Base-by-base conservation (phyloP, 2,329 filamentous ascomycete genomes). In the Huntiella abstrusa region DNA sequence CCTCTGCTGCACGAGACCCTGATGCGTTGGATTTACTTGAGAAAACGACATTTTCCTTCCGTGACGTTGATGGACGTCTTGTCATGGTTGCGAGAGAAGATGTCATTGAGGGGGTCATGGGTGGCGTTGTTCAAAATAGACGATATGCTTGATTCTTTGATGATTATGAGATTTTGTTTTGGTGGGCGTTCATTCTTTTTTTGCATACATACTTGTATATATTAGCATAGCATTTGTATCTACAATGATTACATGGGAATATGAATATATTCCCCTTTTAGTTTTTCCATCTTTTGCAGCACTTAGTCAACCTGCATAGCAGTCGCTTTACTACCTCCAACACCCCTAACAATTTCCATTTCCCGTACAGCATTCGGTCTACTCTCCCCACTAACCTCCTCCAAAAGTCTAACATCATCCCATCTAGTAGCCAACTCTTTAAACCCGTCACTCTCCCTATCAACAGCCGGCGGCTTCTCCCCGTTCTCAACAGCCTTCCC, bases 391-490 rank as follows among this genome's bases (percentile, higher is more conserved):
- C 49, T 50, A 12, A 50, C 45, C 15, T 33, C 49, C 13, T 50
- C 49, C 5, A 50, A 32, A 33, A 50, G 44, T 42, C 45, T 32
- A 10, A 48, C 37, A 33, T 50, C 45, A 33, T 48, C 45, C 49
- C 49, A 50, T 13, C 22, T 33, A 2, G 49, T 47, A 16, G 39
- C 34, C 7, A 50, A 42, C 17, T 50, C 34, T 4, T 33, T 39
- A 17, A 50, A 50, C 10, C 32, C 8, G 11, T 47, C 39, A 43
- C 45, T 47, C 22, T 39, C 36, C 33, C 41, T 47, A 17, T 47
- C 45, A 7, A 50, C 45, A 17, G 45, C 35, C 11, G 41, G 51
- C 2, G 51, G 50, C 7, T 54, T 54, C 2, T 48, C 52, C 22
- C 22, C 22, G 10, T 7, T 10, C 48, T 44, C 51, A 33, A 37